These are phyloP conservation scores for Posidonia oceanica DNA, from an alignment of 116 monocot species.

Conservation along the genomic window DNA sequence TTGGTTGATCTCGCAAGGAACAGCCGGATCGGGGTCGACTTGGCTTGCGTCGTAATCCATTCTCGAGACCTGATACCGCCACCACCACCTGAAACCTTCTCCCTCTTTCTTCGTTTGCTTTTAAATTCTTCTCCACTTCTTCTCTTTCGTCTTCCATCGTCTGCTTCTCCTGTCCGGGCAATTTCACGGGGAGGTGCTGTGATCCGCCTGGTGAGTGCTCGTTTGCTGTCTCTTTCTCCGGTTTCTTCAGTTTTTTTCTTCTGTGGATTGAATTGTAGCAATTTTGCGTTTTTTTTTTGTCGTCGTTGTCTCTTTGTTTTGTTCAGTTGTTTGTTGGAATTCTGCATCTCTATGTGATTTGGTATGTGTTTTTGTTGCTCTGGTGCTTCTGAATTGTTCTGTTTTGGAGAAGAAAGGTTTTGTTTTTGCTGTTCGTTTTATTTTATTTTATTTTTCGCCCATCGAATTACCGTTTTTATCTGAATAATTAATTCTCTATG, in stretches of 20 bases:
- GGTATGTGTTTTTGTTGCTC: not conserved
- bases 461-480: too few species aligned
- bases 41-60: not conserved
- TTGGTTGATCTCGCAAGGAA: conserved; percentile 12
- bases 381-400: not conserved
- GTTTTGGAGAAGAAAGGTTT: not conserved
- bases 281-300: conserved; percentile 8
- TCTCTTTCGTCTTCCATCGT: not conserved
- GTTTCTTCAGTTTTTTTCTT: conserved; percentile 28
- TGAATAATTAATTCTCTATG: not conserved
- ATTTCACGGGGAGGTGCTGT: not conserved
- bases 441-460: not conserved
- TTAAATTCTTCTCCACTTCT: not conserved
- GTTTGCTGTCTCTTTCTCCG: conserved; percentile 14
- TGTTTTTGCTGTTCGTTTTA: not conserved
- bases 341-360: too few species aligned
- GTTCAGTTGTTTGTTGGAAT: too few species aligned
- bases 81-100: not conserved
- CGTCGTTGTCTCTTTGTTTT: not conserved
- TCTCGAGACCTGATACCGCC: not conserved
- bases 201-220: not conserved
- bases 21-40: conserved; percentile 1
- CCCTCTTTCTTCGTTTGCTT: not conserved
- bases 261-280: not conserved
- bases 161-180: not conserved